A percentile compares a stretch with the other conserved stretches of the same genome.
These are phyloP conservation scores for Wickerhamia fluorescens DNA, from an alignment of 805 yeast species.

Conservation along the genomic window DNA sequence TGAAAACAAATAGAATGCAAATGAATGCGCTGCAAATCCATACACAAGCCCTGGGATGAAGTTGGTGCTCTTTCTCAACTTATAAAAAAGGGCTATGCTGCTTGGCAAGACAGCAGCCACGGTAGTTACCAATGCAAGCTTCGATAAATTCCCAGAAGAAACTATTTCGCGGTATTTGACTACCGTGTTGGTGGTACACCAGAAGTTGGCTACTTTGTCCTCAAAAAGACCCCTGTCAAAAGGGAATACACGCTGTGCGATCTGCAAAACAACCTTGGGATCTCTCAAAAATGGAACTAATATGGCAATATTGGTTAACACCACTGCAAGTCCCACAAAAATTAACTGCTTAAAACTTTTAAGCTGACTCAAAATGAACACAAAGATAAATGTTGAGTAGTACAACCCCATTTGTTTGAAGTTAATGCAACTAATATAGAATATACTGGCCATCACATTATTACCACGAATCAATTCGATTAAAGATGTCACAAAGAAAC, in stretches of 20 bases:
- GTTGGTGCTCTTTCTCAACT: slow-evolving; percentile 6
- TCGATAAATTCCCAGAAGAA: slow-evolving; percentile 50
- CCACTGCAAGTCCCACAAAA: slow-evolving; percentile 57
- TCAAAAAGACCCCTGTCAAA: slow-evolving; percentile 91
- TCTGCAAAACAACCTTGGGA: slow-evolving; percentile 43
- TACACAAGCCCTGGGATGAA: slow-evolving; percentile 33
- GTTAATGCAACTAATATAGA: slow-evolving; percentile 69
- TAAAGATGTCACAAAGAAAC: slow-evolving; percentile 65
- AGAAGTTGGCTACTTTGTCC: slow-evolving; percentile 93
- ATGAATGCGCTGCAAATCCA: slow-evolving; percentile 75
- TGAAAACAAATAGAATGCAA: slow-evolving; percentile 84
- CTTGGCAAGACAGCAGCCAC: slow-evolving; percentile 26
- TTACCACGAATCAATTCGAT: slow-evolving; percentile 58
- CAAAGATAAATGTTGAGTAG: slow-evolving; percentile 84
- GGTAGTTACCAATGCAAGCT: slow-evolving; percentile 49
- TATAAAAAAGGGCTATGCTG: slow-evolving; percentile 7
- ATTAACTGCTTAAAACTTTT: slow-evolving; percentile 47
- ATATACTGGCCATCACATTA: slow-evolving; percentile 60
- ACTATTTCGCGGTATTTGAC: slow-evolving; percentile 61
- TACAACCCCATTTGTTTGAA: slow-evolving; percentile 96
- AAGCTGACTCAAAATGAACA: slow-evolving; percentile 55
- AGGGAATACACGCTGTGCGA: slow-evolving; percentile 72
- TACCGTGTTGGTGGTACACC: slow-evolving; percentile 88
- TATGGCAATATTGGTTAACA: slow-evolving; percentile 42
- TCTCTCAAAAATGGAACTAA: slow-evolving; percentile 45